phyloP scores from a whole-genome alignment of 129 eudicot species.

The Saussurea involucrata region DNA sequence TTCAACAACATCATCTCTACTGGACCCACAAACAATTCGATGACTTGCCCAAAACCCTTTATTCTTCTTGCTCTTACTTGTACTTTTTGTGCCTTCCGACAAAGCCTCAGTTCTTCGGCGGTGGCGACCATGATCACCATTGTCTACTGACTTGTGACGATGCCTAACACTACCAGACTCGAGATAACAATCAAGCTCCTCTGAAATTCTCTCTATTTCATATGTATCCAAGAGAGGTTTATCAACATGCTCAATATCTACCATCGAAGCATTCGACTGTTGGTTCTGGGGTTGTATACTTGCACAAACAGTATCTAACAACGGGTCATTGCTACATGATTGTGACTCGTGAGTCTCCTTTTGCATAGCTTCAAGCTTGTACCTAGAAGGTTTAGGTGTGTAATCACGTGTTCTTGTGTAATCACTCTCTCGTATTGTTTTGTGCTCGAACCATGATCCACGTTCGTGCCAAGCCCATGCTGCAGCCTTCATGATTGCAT shows the following conservation, averaged over 20 bases:
- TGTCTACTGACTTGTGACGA: background rate
- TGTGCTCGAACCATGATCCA: constrained; percentile 52
- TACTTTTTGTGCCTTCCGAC: constrained; percentile 10
- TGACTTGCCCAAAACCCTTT: constrained; percentile 34
- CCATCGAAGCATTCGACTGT: background rate
- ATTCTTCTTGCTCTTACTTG: constrained; percentile 1
- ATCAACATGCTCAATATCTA: background rate
- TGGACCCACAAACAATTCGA: constrained; percentile 39
- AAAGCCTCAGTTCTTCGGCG: constrained; percentile 6
- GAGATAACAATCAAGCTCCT: constrained; percentile 36
- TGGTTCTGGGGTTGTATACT: background rate
- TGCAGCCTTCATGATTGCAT: constrained; percentile 48
- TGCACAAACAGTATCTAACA: background rate
- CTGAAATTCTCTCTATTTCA: constrained; percentile 56
- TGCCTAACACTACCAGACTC: constrained; percentile 27
- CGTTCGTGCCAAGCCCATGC: constrained; percentile 85
- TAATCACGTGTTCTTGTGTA: constrained; percentile 10
- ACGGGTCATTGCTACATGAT: background rate
- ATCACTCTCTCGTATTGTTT: constrained; percentile 32
- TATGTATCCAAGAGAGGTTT: constrained; percentile 53
- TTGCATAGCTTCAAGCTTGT: constrained; percentile 58
- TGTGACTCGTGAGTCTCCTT: background rate
- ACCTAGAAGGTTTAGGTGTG: constrained; percentile 48
- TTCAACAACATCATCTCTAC: constrained; percentile 39
- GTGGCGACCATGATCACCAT: constrained; percentile 13